A percentile compares a stretch with the other conserved stretches of the same genome.
phyloP scores from a whole-genome alignment of 495 filamentous ascomycete species.

The Aspergillus diversus region DNA sequence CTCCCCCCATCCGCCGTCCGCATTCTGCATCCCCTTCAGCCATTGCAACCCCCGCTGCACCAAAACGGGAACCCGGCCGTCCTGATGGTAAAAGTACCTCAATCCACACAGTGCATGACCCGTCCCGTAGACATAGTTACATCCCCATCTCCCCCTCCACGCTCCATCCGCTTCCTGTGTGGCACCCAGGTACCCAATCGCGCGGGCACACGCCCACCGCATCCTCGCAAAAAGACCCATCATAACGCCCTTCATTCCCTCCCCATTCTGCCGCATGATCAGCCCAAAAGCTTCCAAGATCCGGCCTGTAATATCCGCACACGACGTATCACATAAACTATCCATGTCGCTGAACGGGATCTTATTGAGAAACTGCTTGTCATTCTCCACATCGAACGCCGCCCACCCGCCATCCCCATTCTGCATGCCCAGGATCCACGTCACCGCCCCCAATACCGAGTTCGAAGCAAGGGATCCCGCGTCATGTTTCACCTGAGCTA shows the following conservation, averaged over 20 bases:
- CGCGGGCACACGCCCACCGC: background rate
- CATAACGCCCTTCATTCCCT: too few species aligned
- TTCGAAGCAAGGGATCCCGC: conserved; percentile 2
- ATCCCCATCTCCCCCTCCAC: conserved; percentile 41
- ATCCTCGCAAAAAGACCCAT: too few species aligned
- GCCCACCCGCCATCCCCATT: conserved; percentile 50
- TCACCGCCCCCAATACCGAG: conserved; percentile 23
- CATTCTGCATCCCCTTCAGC: conserved; percentile 34
- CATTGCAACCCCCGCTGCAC: conserved; percentile 14
- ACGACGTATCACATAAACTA: conserved; percentile 37
- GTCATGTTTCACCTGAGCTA: conserved; percentile 38
- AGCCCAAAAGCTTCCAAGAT: conserved; percentile 45
- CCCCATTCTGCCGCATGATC: conserved; percentile 13
- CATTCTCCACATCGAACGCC: conserved; percentile 45
- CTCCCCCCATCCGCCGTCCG: conserved; percentile 45
- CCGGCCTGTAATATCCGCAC: conserved; percentile 41
- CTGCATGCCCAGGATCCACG: conserved; percentile 51
- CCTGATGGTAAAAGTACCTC: conserved; percentile 8
- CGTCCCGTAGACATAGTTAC: conserved; percentile 40
- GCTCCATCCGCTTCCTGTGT: conserved; percentile 30
- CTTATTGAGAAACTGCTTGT: conserved; percentile 42
- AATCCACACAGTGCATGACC: conserved; percentile 35
- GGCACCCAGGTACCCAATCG: conserved; percentile 23
- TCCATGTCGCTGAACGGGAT: conserved; percentile 52
- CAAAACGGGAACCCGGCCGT: conserved; percentile 9